A percentile compares a stretch with the other conserved stretches of the same genome.
phyloP scores from a whole-genome alignment of 2,329 filamentous ascomycete species.

The Aspergillus persii region DNA sequence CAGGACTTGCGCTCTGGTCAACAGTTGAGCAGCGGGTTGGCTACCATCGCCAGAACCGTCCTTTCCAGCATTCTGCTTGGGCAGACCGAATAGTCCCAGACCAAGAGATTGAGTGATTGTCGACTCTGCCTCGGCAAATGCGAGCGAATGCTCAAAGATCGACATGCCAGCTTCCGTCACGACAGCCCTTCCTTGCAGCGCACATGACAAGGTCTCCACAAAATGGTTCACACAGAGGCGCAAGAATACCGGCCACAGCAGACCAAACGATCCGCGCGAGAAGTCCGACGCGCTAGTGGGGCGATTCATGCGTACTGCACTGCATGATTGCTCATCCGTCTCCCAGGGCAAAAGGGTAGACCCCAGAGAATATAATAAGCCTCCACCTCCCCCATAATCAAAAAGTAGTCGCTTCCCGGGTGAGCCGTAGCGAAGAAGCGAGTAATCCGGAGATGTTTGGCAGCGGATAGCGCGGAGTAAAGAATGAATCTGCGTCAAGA shows the following conservation, averaged over 20 bases:
- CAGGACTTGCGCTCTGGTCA: constrained; percentile 59
- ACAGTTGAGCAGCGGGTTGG: constrained; percentile 35
- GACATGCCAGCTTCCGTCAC: constrained; percentile 93
- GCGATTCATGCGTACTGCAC: constrained; percentile 70
- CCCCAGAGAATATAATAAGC: constrained; percentile 69
- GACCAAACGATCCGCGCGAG: constrained; percentile 72
- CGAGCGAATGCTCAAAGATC: constrained; percentile 90
- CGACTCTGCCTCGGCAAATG: constrained; percentile 92
- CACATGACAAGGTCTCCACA: constrained; percentile 81
- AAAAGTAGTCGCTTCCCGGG: constrained; percentile 63
- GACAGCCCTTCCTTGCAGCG: constrained; percentile 76
- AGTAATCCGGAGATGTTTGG: constrained; percentile 76
- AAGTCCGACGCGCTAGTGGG: constrained; percentile 51
- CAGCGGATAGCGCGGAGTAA: constrained; percentile 86
- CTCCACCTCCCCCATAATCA: constrained; percentile 68
- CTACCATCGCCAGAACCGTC: constrained; percentile 40
- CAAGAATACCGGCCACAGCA: constrained; percentile 55
- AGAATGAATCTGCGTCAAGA: constrained; percentile 65
- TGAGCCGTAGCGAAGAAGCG: constrained; percentile 67
- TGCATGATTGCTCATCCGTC: constrained; percentile 71
- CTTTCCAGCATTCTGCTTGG: constrained; percentile 45
- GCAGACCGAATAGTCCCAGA: constrained; percentile 61
- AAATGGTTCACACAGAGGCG: constrained; percentile 72
- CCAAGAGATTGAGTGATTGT: constrained; percentile 78
- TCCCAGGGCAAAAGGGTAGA: constrained; percentile 71